Evolutionary conservation across 345 rosid species (phyloP), one percentile per base, ranked within the genome.

Genomic region (Gynandropsis gynandra): DNA sequence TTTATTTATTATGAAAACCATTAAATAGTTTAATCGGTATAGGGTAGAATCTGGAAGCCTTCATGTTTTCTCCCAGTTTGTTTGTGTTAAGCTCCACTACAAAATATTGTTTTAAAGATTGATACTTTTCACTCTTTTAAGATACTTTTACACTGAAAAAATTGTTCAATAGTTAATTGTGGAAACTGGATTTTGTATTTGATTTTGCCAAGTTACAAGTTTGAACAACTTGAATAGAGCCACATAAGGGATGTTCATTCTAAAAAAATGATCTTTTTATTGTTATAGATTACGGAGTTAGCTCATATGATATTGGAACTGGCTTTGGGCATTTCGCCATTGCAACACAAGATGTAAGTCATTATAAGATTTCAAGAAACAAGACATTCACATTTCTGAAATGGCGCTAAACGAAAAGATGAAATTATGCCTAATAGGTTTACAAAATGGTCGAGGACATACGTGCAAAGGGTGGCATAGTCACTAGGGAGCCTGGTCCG

Each of bases 271-370:
- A 36, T 9, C 21, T 47, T 29, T 44, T 59, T 47, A 0, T 20
- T 18, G 62, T 53, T 51, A 17, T 75, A 87, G 96, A 92, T 72
- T 85, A 85, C 64, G 96, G 96, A 53, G 83, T 76, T 64, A 69
- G 72, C 24, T 85, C 95, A 10, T 85, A 92, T 70, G 98, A 87
- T 27, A 85, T 92, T 61, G 98, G 98, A 71, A 72, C 79, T 68
- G 95, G 98, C 9, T 85, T 87, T 54, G 96, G 96, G 48, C 96
- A 92, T 78, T 87, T 92, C 70, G 95, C 82, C 13, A 85, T 92
- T 59, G 74, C 89, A 33, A 82, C 98, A 50, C 67, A 69, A 64
- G 96, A 87, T 85, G 98, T 85, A 59, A 75, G 81, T 52, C 14
- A 0, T 19, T 3, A 38, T 20, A 21, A 27, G 17, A 40, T 46